phyloP scores from a whole-genome alignment of 768 basidiomycete genomes.

The Pholiota conissans region DNA sequence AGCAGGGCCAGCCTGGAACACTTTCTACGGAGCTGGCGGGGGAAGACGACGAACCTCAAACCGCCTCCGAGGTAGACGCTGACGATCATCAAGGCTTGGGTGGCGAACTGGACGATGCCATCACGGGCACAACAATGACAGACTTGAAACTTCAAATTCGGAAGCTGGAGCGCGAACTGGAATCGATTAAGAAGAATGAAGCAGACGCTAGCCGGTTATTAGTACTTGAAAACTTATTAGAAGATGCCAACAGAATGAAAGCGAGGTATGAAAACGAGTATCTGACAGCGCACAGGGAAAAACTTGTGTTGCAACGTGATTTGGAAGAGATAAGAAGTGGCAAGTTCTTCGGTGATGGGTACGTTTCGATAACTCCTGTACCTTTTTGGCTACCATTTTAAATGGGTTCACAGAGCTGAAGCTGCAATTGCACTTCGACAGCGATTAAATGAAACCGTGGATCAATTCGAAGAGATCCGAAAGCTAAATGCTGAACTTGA shows the following conservation, averaged over 20 bases:
- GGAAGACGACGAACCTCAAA: conserved; percentile 23
- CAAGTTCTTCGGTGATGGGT: conserved; percentile 84
- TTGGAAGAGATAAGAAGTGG: conserved; percentile 89
- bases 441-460: conserved; percentile 83
- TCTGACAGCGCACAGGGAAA: conserved; percentile 79
- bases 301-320: conserved; percentile 74
- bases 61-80: conserved; percentile 45
- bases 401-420: conserved; percentile 71
- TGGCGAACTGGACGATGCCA: conserved; percentile 85
- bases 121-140: conserved; percentile 84
- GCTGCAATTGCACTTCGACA: conserved; percentile 88
- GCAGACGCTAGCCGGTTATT: conserved; percentile 74
- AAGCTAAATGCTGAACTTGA: conserved; percentile 72
- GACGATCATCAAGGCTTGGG: conserved; percentile 65
- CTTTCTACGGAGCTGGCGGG: conserved; percentile 24
- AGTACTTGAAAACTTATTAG: conserved; percentile 88
- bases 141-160: conserved; percentile 88
- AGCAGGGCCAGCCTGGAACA: conserved; percentile 14
- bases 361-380: conserved; percentile 27
- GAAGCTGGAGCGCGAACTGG: conserved; percentile 79
- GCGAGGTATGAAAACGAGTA: conserved; percentile 87
- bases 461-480: conserved; percentile 71
- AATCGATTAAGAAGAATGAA: conserved; percentile 70
- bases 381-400: conserved; percentile 7
- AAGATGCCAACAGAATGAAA: conserved; percentile 91